A percentile compares a stretch with the other conserved stretches of the same genome.
Evolutionary conservation across 768 basidiomycete species (phyloP).

Genomic region (Pleurotus giganteus): DNA sequence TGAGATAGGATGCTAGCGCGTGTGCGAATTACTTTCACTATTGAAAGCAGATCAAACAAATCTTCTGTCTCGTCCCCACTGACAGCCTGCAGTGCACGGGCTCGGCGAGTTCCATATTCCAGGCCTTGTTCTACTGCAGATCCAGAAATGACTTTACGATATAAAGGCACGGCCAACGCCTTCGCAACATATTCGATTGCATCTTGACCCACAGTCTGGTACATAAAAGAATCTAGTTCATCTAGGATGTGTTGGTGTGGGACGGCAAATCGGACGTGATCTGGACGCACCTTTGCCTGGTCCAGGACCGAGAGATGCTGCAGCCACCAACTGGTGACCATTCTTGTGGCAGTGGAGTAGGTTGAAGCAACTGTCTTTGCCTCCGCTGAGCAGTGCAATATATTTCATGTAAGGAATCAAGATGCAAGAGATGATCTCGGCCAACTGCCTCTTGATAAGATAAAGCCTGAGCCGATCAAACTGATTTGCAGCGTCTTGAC

Average conservation of each 20-base stretch:
- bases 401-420: constrained; percentile 66
- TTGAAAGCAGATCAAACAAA: constrained; percentile 65
- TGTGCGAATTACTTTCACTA: constrained; percentile 64
- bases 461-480: constrained; percentile 4
- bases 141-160: constrained; percentile 78
- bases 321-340: constrained; percentile 83
- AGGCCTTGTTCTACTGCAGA: constrained; percentile 74
- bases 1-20: not conserved
- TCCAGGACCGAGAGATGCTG: constrained; percentile 84
- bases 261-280: constrained; percentile 20
- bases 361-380: constrained; percentile 98
- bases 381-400: constrained; percentile 92
- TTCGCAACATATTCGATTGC: constrained; percentile 84
- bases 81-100: constrained; percentile 44
- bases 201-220: constrained; percentile 98
- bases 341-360: constrained; percentile 84
- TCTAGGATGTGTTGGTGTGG: constrained; percentile 49
- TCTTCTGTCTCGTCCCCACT: constrained; percentile 96
- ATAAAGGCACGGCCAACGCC: constrained; percentile 85
- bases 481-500: constrained; percentile 6
- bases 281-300: constrained; percentile 73
- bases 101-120: constrained; percentile 78
- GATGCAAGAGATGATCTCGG: constrained; percentile 9
- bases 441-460: no score
- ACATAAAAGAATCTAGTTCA: constrained; percentile 97